Conservation (phyloP, 805 yeast genomes). For the Lachancea lanzarotensis region DNA sequence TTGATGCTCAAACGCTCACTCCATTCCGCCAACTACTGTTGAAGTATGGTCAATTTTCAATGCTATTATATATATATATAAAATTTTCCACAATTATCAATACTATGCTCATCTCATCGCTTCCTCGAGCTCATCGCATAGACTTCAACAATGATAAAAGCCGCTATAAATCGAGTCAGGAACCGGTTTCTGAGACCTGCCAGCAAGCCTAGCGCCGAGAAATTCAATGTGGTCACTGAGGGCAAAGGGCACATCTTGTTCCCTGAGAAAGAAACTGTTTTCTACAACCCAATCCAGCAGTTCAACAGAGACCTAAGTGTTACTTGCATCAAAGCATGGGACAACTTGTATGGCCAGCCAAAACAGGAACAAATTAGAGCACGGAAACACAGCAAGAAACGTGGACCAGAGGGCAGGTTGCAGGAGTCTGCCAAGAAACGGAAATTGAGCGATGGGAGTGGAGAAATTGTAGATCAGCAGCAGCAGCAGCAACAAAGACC, state of each 20-base stretch:
- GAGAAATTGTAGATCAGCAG: slow-evolving; percentile 10
- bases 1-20: no score
- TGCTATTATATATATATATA: background rate
- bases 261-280: slow-evolving; percentile 77
- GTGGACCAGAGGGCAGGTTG: slow-evolving; percentile 16
- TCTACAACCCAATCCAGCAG: slow-evolving; percentile 95
- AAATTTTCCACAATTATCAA: slow-evolving; percentile 1
- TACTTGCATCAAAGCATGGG: slow-evolving; percentile 81
- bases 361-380: slow-evolving; percentile 24
- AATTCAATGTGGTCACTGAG: slow-evolving; percentile 48
- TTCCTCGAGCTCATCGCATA: slow-evolving; percentile 7
- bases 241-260: slow-evolving; percentile 81
- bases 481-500: slow-evolving; percentile 27
- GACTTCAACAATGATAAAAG: slow-evolving; percentile 20
- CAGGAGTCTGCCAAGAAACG: slow-evolving; percentile 18
- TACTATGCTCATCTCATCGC: slow-evolving; percentile 4
- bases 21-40: no score
- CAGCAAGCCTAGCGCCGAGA: slow-evolving; percentile 24
- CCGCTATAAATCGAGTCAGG: slow-evolving; percentile 23
- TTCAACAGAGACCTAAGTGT: slow-evolving; percentile 90
- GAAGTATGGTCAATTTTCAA: background rate
- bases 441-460: slow-evolving; percentile 26
- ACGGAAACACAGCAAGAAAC: slow-evolving; percentile 7
- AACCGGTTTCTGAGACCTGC: slow-evolving; percentile 10
- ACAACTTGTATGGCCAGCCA: slow-evolving; percentile 46